A percentile compares a stretch with the other conserved stretches of the same genome.
Evolutionary conservation across 2,329 filamentous ascomycete species (phyloP).

Genomic region (Alternaria solani): DNA sequence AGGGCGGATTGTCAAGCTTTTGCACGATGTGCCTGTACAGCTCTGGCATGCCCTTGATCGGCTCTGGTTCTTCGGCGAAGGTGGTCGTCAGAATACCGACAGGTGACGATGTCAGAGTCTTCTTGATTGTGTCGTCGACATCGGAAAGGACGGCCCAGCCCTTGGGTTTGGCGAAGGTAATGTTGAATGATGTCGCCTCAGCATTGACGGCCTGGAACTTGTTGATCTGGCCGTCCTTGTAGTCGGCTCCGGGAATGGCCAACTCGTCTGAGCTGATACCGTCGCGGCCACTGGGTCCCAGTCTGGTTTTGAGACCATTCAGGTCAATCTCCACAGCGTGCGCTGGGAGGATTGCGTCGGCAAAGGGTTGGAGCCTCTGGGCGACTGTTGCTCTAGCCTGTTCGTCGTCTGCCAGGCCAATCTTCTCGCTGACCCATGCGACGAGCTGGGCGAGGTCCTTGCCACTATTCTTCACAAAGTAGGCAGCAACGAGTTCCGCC

Average conservation of each 20-base stretch:
- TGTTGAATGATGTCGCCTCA: constrained; percentile 67
- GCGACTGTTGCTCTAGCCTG: constrained; percentile 67
- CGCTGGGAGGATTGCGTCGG: constrained; percentile 77
- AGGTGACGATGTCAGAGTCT: constrained; percentile 82
- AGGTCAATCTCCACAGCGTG: constrained; percentile 73
- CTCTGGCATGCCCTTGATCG: constrained; percentile 82
- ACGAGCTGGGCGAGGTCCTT: constrained; percentile 73
- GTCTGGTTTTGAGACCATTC: constrained; percentile 46
- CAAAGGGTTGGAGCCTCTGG: constrained; percentile 76
- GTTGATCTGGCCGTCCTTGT: constrained; percentile 45
- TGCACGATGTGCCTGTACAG: constrained; percentile 74
- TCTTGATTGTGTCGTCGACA: constrained; percentile 94
- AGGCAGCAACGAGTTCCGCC: constrained; percentile 82
- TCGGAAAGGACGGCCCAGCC: constrained; percentile 91
- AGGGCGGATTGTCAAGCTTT: constrained; percentile 69
- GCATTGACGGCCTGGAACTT: constrained; percentile 44
- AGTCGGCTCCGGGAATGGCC: constrained; percentile 58
- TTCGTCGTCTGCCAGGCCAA: constrained; percentile 66
- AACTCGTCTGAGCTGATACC: constrained; percentile 72
- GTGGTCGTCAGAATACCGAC: constrained; percentile 83
- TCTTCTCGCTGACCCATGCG: constrained; percentile 71
- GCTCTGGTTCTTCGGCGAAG: constrained; percentile 76
- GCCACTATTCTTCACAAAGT: constrained; percentile 77
- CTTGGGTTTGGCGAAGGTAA: constrained; percentile 75
- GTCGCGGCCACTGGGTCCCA: constrained; percentile 75